Percentiles rank a stretch among this genome's conserved stretches.
Conservation (phyloP, 2,329 filamentous ascomycete genomes). For the Aspergillus pseudonomiae region DNA sequence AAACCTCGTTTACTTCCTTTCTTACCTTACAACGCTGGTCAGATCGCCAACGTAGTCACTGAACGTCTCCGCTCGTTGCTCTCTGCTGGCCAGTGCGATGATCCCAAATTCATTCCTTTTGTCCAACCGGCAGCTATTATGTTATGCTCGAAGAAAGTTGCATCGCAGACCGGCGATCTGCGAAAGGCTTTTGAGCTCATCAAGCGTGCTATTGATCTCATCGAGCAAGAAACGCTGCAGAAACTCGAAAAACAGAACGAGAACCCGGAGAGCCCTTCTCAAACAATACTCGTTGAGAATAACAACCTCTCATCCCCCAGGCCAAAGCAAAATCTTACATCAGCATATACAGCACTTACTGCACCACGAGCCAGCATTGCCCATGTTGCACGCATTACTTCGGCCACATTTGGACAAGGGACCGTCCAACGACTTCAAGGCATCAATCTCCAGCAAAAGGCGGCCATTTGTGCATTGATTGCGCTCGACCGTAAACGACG, state of each 20-base stretch:
- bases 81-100: slow-evolving; percentile 45
- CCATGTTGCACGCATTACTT: slow-evolving; percentile 89
- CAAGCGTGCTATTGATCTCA: slow-evolving; percentile 81
- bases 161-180: slow-evolving; percentile 89
- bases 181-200: slow-evolving; percentile 96
- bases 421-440: slow-evolving; percentile 80
- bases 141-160: slow-evolving; percentile 91
- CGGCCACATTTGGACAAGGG: slow-evolving; percentile 87
- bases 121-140: slow-evolving; percentile 93
- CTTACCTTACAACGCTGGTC: slow-evolving; percentile 83
- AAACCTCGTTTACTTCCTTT: slow-evolving; percentile 90
- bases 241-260: slow-evolving; percentile 66
- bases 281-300: slow-evolving; percentile 79
- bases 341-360: slow-evolving; percentile 69
- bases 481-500: slow-evolving; percentile 76
- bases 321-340: slow-evolving; percentile 44
- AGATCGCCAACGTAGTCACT: slow-evolving; percentile 86
- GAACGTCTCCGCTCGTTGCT: slow-evolving; percentile 77
- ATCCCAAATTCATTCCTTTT: slow-evolving; percentile 73
- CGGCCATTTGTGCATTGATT: slow-evolving; percentile 83
- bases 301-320: slow-evolving; percentile 66
- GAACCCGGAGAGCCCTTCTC: slow-evolving; percentile 66
- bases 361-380: slow-evolving; percentile 87
- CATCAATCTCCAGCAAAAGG: slow-evolving; percentile 95
- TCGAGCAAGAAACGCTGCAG: slow-evolving; percentile 79